Evolutionary conservation across 2,329 filamentous ascomycete genomes (phyloP), one percentile per base, ranked within the genome.

Genomic region (Botrytis medusae): DNA sequence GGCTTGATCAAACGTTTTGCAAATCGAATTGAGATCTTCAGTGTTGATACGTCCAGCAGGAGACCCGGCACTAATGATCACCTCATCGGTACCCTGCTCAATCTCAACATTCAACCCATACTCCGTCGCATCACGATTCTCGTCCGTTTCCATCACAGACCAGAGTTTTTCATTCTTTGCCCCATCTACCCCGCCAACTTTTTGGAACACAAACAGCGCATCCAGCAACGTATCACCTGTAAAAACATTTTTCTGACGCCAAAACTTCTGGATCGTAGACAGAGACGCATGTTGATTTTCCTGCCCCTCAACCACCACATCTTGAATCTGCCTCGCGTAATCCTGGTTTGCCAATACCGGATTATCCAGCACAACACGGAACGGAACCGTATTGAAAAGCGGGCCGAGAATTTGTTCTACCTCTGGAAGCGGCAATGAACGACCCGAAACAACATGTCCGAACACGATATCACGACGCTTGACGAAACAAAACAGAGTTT

Each of bases 381-480:
- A 65, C 8, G 64, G 71, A 37, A 74, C 34, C 6, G 64, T 72
- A 8, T 74, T 74, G 1, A 73, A 69, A 1, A 73, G 59, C 0
- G 82, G 82, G 0, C 83, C 83, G 9, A 83, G 76, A 1, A 79
- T 77, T 22, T 79, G 74, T 18, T 77, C 73, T 4, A 78, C 75
- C 9, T 80, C 80, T 7, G 71, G n/a, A 2, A 84, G 48, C 0
- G 81, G 81, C 8, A 83, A 72, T n/a, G 76, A 79, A 10, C 83
- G 80, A 10, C 83, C 82, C 0, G 80, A 80, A 0, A 84, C 67
- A 1, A 82, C 80, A n/a, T 75, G 73, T 1, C 83, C 83, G 74
- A 83, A 82, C 1, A 77, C 75, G 18, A 84, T 83, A 79, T 97
- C 92, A 0, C 54, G 54, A 18, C 68, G 68, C 22, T 60, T 70